Evolutionary conservation across 2,329 filamentous ascomycete species (phyloP).

Genomic region (Phaeosphaeriaceae sp.): DNA sequence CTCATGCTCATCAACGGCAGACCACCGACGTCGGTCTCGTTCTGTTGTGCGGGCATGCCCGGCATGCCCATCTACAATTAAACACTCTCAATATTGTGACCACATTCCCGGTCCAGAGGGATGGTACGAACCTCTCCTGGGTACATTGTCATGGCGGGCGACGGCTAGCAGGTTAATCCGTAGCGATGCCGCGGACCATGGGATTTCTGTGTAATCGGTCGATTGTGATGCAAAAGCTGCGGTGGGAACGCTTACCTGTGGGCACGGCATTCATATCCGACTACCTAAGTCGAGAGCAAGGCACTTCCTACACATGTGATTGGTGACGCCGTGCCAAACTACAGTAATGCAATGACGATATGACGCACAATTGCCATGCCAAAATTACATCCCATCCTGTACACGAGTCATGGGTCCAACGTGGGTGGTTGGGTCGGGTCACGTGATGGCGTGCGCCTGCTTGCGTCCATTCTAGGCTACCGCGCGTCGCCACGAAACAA

Average conservation of each 20-base stretch:
- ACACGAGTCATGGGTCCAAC: background rate
- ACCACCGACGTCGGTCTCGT: slow-evolving; percentile 28
- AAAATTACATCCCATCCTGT: background rate
- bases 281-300: background rate
- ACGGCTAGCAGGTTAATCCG: slow-evolving; percentile 4
- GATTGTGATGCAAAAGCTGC: background rate
- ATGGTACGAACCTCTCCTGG: slow-evolving; percentile 37
- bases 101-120: slow-evolving; percentile 12
- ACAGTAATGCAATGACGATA: background rate
- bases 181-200: slow-evolving; percentile 12
- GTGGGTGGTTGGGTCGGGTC: no score
- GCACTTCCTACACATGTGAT: background rate
- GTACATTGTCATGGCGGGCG: slow-evolving; percentile 42
- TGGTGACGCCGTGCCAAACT: background rate
- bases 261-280: slow-evolving; percentile 3
- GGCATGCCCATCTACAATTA: slow-evolving; percentile 38
- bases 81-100: slow-evolving; percentile 26
- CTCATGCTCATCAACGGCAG: slow-evolving; percentile 54
- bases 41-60: slow-evolving; percentile 34
- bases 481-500: slow-evolving; percentile 5
- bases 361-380: background rate
- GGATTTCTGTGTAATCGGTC: background rate
- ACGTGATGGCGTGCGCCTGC: slow-evolving; percentile 14
- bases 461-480: slow-evolving; percentile 6
- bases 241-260: background rate